Base-by-base conservation (phyloP, 768 basidiomycete species). In the Amanita jacksonii region DNA sequence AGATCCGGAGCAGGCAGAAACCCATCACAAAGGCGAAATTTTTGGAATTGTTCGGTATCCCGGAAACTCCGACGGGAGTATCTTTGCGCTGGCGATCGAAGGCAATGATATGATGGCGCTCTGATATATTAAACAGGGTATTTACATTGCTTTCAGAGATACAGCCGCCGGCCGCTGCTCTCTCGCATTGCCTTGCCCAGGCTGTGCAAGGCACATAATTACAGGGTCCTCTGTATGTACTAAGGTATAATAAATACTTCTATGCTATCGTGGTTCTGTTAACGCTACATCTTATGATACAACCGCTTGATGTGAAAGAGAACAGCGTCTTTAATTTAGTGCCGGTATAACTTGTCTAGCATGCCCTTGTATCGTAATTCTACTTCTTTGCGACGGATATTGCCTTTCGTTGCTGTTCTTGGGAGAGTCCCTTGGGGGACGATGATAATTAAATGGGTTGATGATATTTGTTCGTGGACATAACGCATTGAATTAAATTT, bases 321-420 rank as follows among this genome's bases (percentile, higher is more conserved):
- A 32, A 22, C 27, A 16, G 18, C 36, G 34, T 37, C n/a, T 27
- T 25, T n/a, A 19, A 35, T 23, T 42, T n/a, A 32, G 15, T 33
- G 18, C 16, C 44, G 58, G 53, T 79, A 85, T 31, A 85, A 70
- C 24, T 56, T 54, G 60, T 87, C 81, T 16, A 88, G 68, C 45
- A 72, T 63, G n/a, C 54, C 51, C 52, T 68, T 68, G 65, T 73
- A 84, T 16, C 64, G 52, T 49, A 80, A 79, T 60, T 88, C 85
- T 15, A 86, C 82, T 8, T 81, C 84, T 51, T 70, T 74, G 33
- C 85, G 74, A 36, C 85, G 77, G 51, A 88, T 82, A 54, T 87
- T 88, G 19, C 85, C 85, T 63, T 88, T 88, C 8, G 85, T 85
- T n/a, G 75, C 77, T 0, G 85, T 88, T 49, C 85, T 68, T 27